phyloP scores from a whole-genome alignment of 2,329 filamentous ascomycete species.

The Penicillium hordei region DNA sequence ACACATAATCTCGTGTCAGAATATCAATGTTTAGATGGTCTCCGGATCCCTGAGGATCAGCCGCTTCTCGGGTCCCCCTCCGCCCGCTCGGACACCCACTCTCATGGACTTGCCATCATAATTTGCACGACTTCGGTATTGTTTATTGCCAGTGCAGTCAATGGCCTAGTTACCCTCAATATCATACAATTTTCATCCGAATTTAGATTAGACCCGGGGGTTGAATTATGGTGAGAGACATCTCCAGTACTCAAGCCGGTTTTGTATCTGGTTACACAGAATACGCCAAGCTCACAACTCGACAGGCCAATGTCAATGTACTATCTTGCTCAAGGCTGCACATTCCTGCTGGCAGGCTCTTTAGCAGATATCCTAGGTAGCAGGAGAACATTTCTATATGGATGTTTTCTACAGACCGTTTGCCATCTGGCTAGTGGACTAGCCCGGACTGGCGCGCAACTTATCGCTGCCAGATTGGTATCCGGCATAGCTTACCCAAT shows the following conservation, averaged over 20 bases:
- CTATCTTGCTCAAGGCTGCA: slow-evolving; percentile 10
- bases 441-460: not conserved
- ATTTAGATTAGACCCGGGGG: not conserved
- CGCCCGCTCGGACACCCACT: not conserved
- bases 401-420: slow-evolving; percentile 5
- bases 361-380: slow-evolving; percentile 10
- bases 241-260: too few relatives aligned
- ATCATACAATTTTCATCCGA: not conserved
- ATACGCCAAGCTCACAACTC: not conserved
- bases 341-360: slow-evolving; percentile 13
- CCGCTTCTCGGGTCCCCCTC: not conserved
- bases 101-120: not conserved
- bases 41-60: slow-evolving; percentile 2
- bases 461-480: slow-evolving; percentile 9
- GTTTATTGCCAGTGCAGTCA: not conserved
- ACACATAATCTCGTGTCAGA: not conserved
- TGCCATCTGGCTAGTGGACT: not conserved
- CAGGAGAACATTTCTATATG: slow-evolving; percentile 7
- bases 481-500: slow-evolving; percentile 9
- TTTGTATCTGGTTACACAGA: not conserved
- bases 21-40: not conserved
- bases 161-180: slow-evolving; percentile 1
- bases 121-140: not conserved
- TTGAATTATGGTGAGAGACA: slow-evolving; percentile 8
- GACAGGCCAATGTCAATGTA: slow-evolving; percentile 7